These are phyloP conservation scores for Malus orientalis DNA, from an alignment of 306 rosid genomes.

Conservation along the genomic window DNA sequence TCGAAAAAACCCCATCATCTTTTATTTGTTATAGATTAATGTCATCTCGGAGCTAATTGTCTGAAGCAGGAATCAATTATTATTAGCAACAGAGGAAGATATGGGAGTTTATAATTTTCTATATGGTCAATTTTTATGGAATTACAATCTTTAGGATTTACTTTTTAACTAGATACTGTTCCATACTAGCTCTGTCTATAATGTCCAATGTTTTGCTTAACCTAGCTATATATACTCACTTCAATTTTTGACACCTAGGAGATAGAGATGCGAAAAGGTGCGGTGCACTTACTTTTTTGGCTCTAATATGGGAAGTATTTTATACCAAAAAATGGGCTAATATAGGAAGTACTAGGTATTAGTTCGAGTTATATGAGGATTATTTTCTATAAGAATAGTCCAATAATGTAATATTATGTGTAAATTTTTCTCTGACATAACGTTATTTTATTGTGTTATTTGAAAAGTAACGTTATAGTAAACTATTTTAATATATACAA, in stretches of 20 bases:
- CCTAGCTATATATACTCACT: background rate
- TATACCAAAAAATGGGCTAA: background rate
- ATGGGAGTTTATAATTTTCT: slow-evolving; percentile 7
- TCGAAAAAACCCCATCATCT: no score
- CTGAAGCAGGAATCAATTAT: slow-evolving; percentile 8
- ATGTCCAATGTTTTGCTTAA: background rate
- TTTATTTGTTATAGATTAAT: background rate
- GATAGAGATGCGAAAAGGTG: no score
- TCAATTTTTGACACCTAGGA: background rate
- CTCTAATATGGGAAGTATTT: background rate
- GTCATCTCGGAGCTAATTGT: background rate
- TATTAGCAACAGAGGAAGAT: slow-evolving; percentile 9
- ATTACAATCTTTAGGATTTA: background rate
- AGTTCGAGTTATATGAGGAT: background rate
- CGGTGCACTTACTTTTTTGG: background rate
- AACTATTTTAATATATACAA: no score
- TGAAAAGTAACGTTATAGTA: no score
- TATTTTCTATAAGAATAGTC: no score
- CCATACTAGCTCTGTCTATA: background rate
- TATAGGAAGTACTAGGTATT: background rate
- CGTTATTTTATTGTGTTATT: no score
- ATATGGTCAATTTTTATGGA: background rate
- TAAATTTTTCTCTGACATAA: no score
- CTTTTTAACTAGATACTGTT: slow-evolving; percentile 20
- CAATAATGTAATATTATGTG: background rate